phyloP scores from a whole-genome alignment of 2,329 filamentous ascomycete genomes.

The Coniochaeta ligniaria region DNA sequence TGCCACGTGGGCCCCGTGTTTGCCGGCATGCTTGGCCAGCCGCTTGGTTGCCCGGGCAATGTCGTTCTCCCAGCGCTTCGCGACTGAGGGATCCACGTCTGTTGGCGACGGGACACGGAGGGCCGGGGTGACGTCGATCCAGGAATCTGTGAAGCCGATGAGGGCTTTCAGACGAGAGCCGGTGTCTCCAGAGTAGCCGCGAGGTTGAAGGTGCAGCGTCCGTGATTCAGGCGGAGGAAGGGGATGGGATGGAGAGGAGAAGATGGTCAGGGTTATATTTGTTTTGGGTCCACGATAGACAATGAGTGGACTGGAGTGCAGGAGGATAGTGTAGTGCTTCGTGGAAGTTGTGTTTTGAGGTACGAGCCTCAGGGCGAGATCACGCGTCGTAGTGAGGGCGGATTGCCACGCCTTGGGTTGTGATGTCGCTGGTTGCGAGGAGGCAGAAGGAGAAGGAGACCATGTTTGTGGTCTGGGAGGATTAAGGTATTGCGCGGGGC shows the following conservation, averaged over 20 bases:
- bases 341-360: conserved; percentile 57
- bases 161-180: conserved; percentile 61
- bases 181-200: conserved; percentile 60
- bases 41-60: conserved; percentile 57
- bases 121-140: conserved; percentile 62
- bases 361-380: conserved; percentile 60
- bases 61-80: conserved; percentile 62
- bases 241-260: conserved; percentile 43
- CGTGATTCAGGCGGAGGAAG: conserved; percentile 42
- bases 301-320: conserved; percentile 56
- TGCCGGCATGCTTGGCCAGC: conserved; percentile 33
- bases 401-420: conserved; percentile 30
- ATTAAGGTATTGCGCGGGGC: not conserved
- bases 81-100: conserved; percentile 48
- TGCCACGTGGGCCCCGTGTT: conserved; percentile 38
- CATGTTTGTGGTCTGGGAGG: not conserved
- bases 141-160: conserved; percentile 49
- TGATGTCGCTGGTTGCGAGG: not conserved
- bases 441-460: not conserved
- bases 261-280: conserved; percentile 56
- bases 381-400: conserved; percentile 50
- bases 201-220: conserved; percentile 60
- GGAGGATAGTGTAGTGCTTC: conserved; percentile 58
- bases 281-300: conserved; percentile 62
- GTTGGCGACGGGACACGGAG: conserved; percentile 31